phyloP scores from a whole-genome alignment of 1,139 yeast genomes.

The Suhomyces bolitotheri region DNA sequence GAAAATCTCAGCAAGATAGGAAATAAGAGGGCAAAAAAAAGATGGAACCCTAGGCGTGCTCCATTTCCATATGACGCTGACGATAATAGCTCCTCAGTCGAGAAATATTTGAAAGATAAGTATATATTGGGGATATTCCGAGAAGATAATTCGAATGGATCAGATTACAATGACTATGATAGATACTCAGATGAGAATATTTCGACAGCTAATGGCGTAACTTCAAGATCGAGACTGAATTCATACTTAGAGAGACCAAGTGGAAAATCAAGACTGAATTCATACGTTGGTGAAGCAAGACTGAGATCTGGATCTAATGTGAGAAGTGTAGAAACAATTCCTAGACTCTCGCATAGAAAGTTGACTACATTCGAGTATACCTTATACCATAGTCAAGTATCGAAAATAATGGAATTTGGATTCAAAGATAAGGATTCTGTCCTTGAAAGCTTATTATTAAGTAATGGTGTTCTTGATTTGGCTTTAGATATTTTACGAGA shows the following conservation, averaged over 20 bases:
- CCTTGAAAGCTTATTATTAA: conserved; percentile 50
- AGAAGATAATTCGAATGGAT: conserved; percentile 30
- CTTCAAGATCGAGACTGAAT: conserved; percentile 12
- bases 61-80: conserved; percentile 75
- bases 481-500: conserved; percentile 52
- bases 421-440: conserved; percentile 47
- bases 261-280: conserved; percentile 23
- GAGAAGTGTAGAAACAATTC: conserved; percentile 20
- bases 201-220: conserved; percentile 4
- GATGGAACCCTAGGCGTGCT: conserved; percentile 61
- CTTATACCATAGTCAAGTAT: conserved; percentile 40
- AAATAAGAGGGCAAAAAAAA: conserved; percentile 60
- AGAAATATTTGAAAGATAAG: conserved; percentile 53
- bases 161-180: conserved; percentile 28
- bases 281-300: conserved; percentile 13
- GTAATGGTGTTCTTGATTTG: conserved; percentile 48
- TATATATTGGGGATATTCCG: conserved; percentile 49
- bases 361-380: conserved; percentile 45
- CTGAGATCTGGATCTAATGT: conserved; percentile 19
- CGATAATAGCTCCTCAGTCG: conserved; percentile 48
- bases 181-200: conserved; percentile 19
- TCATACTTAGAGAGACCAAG: conserved; percentile 5
- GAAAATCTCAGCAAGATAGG: conserved; percentile 61
- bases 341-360: conserved; percentile 43
- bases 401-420: conserved; percentile 46